Evolutionary conservation across 192 early-diverging fungal species (phyloP), one percentile per base, ranked within the genome.

Genomic region (Linderina pennispora): DNA sequence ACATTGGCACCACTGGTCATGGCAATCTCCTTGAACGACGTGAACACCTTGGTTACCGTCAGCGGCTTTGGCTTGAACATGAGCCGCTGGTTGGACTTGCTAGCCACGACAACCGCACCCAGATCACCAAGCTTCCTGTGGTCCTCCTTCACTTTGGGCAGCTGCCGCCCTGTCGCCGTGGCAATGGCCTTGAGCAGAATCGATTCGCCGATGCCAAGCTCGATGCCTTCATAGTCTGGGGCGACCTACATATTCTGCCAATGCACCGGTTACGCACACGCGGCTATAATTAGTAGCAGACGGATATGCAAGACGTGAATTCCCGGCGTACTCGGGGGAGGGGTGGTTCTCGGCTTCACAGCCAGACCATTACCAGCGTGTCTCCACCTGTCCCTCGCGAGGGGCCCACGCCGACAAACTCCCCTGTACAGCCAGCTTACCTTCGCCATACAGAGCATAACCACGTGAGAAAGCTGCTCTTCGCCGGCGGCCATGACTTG

Each of bases 211-310:
- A 99, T 84, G 5, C 95, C 95, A 18, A 99, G 72, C 69, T 99
- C 97, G 19, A 94, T 74, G 20, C 88, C 90, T 69, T 97, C 92
- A 58, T 96, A 91, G 49, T 99, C 93, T 0, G 97, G 94, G n/a
- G 48, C 87, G 78, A 56, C 86, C 63, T n/a, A n/a, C n/a, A n/a
- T n/a, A n/a, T n/a, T n/a, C n/a, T n/a, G n/a, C n/a, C n/a, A n/a
- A n/a, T n/a, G n/a, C n/a, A n/a, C n/a, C n/a, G n/a, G n/a, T n/a
- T n/a, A n/a, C n/a, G n/a, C n/a, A n/a, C n/a, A n/a, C n/a, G n/a
- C n/a, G n/a, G n/a, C n/a, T n/a, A n/a, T n/a, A n/a, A n/a, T n/a
- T n/a, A n/a, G n/a, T n/a, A n/a, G n/a, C n/a, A n/a, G n/a, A n/a
- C n/a, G n/a, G n/a, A n/a, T n/a, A n/a, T n/a, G n/a, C n/a, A n/a